phyloP scores from a whole-genome alignment of 192 early-diverging fungal genomes.

The Podochytrium sp. region DNA sequence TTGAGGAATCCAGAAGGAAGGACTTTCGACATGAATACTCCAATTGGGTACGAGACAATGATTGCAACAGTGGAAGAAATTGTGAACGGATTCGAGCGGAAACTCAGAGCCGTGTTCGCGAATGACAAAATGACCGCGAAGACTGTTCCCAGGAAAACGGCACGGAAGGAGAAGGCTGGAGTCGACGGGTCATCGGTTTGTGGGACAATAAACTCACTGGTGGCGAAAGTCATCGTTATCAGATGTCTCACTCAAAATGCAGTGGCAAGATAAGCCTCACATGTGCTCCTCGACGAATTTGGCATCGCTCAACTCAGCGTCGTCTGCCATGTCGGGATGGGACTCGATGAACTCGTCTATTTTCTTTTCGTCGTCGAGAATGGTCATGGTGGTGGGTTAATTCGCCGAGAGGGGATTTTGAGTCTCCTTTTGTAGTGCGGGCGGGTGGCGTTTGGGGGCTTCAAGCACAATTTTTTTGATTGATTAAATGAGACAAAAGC shows the following conservation, averaged over 20 bases:
- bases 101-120: conserved; percentile 70
- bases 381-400: neutral
- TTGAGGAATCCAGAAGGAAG: conserved; percentile 9
- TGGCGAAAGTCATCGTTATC: neutral
- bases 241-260: no score
- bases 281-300: neutral
- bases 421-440: neutral
- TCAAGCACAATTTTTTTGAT: neutral
- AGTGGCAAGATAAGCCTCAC: neutral
- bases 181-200: conserved; percentile 13
- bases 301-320: neutral
- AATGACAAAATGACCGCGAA: conserved; percentile 15
- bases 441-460: neutral
- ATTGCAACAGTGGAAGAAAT: conserved; percentile 72
- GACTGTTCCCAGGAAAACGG: neutral
- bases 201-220: conserved; percentile 24
- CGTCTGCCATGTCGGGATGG: neutral
- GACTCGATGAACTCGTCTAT: neutral
- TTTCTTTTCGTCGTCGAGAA: neutral
- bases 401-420: neutral
- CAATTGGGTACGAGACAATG: conserved; percentile 75
- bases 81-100: conserved; percentile 73
- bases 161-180: conserved; percentile 4
- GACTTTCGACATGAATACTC: conserved; percentile 57
- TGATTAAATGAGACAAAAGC: no score